Evolutionary conservation across 306 rosid genomes (phyloP).

Genomic region (Rosa lucieae): DNA sequence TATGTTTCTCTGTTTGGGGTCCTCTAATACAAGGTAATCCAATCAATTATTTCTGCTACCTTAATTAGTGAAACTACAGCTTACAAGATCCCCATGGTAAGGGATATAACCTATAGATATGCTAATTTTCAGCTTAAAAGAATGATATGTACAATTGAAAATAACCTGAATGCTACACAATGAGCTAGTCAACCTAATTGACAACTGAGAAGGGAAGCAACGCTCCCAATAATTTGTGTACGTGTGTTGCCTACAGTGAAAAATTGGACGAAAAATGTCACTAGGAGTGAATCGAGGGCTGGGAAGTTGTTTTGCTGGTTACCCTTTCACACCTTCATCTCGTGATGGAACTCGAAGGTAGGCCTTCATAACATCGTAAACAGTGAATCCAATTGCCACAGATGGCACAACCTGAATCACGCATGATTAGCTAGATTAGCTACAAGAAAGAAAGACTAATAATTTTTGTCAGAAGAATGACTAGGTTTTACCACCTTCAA

Average conservation of each 20-base stretch:
- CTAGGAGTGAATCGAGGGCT: constrained; percentile 40
- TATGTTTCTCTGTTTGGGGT: constrained; percentile 3
- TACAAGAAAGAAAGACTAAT: constrained; percentile 18
- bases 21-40: constrained; percentile 8
- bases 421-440: constrained; percentile 20
- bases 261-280: constrained; percentile 16
- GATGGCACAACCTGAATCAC: constrained; percentile 89
- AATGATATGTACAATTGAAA: constrained; percentile 52
- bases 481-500: constrained; percentile 58
- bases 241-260: not conserved
- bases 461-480: constrained; percentile 4
- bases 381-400: constrained; percentile 96
- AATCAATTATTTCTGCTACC: constrained; percentile 22
- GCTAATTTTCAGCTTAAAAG: constrained; percentile 43
- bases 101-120: constrained; percentile 25
- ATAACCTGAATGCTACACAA: constrained; percentile 13
- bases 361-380: constrained; percentile 73
- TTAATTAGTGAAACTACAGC: constrained; percentile 26
- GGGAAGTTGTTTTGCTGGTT: constrained; percentile 48
- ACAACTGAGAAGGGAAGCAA: constrained; percentile 26
- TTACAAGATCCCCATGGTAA: constrained; percentile 11
- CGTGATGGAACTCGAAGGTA: constrained; percentile 80
- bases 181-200: constrained; percentile 20
- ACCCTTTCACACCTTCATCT: constrained; percentile 58
- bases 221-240: constrained; percentile 26